Base-by-base conservation (phyloP, 441 rosid species). In the Geranium incanum region DNA sequence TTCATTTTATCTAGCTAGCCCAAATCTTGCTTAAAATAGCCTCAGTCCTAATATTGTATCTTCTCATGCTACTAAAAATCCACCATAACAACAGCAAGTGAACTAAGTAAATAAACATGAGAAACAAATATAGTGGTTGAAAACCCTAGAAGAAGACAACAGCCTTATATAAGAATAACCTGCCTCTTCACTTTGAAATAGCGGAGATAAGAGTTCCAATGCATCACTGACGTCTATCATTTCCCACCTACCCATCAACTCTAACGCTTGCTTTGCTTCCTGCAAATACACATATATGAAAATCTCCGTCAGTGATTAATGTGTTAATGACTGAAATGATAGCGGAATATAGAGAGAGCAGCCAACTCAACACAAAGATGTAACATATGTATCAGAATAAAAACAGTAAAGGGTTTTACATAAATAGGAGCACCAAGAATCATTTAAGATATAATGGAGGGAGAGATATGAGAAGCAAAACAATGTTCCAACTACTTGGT, bases 121-220 rank as follows among this genome's bases (percentile, higher is more conserved):
- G 33, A 28, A 28, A 28, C 33, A 28, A 28, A 28, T 28, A 28
- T 28, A 28, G 33, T 28, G 33, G 33, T 28, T 28, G 33, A 48
- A 50, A 60, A 52, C 18, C 36, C 33, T 19, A 50, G 16, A 70
- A 69, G 67, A 72, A 28, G 13, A 11, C 65, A 69, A 21, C 66
- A 70, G 43, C 39, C 65, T 66, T 68, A 60, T 63, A 71, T 70
- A 70, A 28, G 23, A 36, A 66, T 28, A 65, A 55, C 79, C 73
- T 82, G 91, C 99, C 96, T 92, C 99, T 85, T 92, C 99, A 73
- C 96, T 92, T 80, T 90, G 96, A 87, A 95, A 92, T 23, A 91
- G 83, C 66, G 99, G 98, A 18, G 99, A 95, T 48, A 95, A 81
- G 77, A 95, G 95, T 81, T 95, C 99, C 84, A 95, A 68, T 38